Conservation (phyloP, 257 asterid genomes). For the Gentiana straminea region DNA sequence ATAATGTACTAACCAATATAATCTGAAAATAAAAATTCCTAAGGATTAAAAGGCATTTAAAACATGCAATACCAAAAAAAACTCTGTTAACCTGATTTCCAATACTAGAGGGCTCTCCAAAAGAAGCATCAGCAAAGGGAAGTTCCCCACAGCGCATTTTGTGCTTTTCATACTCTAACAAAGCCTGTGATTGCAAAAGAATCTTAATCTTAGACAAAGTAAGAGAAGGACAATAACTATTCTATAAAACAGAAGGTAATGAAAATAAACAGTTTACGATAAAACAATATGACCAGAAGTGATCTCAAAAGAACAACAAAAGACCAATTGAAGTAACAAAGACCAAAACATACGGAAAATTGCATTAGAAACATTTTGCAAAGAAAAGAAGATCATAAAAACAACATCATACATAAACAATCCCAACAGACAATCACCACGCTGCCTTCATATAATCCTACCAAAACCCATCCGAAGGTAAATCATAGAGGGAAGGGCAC, state of each 20-base stretch:
- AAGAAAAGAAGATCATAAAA: no score
- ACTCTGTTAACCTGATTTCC: slow-evolving; percentile 53
- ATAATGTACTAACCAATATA: no score
- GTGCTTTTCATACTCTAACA: slow-evolving; percentile 77
- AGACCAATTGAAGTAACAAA: background rate
- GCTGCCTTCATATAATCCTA: no score
- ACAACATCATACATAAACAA: no score
- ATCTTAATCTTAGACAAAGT: slow-evolving; percentile 9
- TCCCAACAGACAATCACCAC: no score
- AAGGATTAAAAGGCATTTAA: no score
- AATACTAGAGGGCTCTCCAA: slow-evolving; percentile 42
- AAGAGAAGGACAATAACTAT: background rate
- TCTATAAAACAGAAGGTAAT: background rate
- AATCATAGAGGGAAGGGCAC: no score
- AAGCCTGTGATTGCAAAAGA: slow-evolving; percentile 40
- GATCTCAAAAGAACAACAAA: background rate
- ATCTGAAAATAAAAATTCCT: no score
- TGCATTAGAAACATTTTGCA: no score
- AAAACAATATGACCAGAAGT: background rate
- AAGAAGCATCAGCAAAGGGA: slow-evolving; percentile 66
- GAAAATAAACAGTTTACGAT: background rate
- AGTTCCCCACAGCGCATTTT: slow-evolving; percentile 87
- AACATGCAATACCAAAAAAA: no score
- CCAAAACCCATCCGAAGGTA: no score
- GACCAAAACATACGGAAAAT: background rate